phyloP scores from a whole-genome alignment of 208 protist genomes.

The Acanthamoeba sp. region DNA sequence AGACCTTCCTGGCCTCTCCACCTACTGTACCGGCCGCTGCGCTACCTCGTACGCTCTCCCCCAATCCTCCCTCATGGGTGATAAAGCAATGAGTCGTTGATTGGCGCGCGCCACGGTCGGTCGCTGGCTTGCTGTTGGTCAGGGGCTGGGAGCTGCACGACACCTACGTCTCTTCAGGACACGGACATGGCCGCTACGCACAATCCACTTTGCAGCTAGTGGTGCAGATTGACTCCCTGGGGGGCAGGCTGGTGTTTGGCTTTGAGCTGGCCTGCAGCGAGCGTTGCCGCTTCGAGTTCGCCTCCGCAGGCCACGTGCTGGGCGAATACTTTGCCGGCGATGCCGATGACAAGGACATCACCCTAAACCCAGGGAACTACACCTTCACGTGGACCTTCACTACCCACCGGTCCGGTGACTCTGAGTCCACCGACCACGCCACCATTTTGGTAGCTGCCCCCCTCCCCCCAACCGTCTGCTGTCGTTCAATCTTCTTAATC shows the following conservation, averaged over 20 bases:
- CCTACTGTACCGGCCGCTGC: conserved; percentile 40
- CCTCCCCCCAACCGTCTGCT: not conserved
- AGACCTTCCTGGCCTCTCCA: conserved; percentile 9
- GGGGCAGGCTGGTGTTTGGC: not conserved
- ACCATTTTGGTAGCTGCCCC: not conserved
- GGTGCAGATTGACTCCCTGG: not conserved
- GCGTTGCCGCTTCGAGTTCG: conserved; percentile 44
- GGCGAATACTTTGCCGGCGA: not conserved
- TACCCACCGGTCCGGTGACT: conserved; percentile 23
- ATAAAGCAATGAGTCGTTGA: no score
- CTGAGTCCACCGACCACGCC: not conserved
- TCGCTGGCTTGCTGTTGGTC: not conserved
- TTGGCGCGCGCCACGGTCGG: no score
- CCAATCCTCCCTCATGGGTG: not conserved
- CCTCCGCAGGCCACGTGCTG: not conserved
- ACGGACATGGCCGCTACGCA: conserved; percentile 52
- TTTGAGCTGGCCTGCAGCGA: not conserved
- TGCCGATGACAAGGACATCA: not conserved
- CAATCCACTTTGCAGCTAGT: conserved; percentile 14
- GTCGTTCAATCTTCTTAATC: no score
- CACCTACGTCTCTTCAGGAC: not conserved
- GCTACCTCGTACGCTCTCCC: not conserved
- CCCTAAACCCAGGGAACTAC: not conserved
- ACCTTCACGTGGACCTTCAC: conserved; percentile 36
- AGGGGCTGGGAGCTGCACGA: conserved; percentile 49